Evolutionary conservation across 352 stramenopile genomes (phyloP), one percentile per base, ranked within the genome.

Genomic region (Phytophthora parvispora): DNA sequence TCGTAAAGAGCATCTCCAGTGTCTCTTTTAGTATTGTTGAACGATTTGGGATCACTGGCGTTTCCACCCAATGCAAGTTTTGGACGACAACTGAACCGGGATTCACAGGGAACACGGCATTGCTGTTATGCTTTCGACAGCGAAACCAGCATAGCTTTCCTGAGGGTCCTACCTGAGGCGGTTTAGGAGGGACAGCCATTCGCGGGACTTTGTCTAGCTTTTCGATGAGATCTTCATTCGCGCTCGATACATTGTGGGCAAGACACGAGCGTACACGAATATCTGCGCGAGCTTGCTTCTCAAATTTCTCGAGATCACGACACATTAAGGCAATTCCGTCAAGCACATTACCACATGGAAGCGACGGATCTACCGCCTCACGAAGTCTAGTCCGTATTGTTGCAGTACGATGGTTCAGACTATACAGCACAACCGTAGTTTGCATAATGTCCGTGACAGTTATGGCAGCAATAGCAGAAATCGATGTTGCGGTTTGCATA

Each of bases 1-100:
- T 59, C 9, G 65, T 69, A 47, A 74, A 83, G 6, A 74, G 20
- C 1, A 65, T 24, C 24, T 43, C 31, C 0, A 74, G 52, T 9
- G 60, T 12, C 36, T 67, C 40, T 16, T 20, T 25, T 10, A 67
- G 28, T 36, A 53, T 42, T 8, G 27, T 54, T 13, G 18, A 29
- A 20, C 28, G 10, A 15, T 59, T 8, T 8, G 32, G n/a, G 13
- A 29, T 7, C 12, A 4, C 16, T 45, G 20, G 15, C 38, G 38
- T 43, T 43, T 22, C 36, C 36, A 12, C 15, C 36, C 36, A 22
- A 22, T 8, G 2, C 4, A 18, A 15, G 36, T 43, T 15, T 18
- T 10, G 32, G 10, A n/a, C 32, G 18, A 40, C 32, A 22, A 22
- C 5, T 6, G 20, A 4, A 27, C 40, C n/a, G 40, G 40, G 18